phyloP scores from a whole-genome alignment of 805 yeast genomes.

The Nakazawaea sp. region DNA sequence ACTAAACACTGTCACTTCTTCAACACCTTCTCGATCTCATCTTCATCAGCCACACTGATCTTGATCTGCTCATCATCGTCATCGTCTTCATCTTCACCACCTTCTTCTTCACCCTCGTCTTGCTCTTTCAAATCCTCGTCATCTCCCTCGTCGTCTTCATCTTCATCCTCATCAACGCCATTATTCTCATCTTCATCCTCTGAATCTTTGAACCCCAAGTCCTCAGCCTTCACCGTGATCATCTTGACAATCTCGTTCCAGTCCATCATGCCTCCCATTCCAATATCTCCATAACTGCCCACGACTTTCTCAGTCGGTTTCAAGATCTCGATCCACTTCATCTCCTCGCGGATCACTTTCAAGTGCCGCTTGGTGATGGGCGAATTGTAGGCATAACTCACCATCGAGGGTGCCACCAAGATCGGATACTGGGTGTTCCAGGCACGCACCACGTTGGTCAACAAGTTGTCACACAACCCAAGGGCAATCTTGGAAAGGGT shows the following conservation, averaged over 20 bases:
- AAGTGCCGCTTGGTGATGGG: conserved; percentile 48
- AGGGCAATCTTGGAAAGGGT: conserved; percentile 49
- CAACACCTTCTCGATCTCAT: conserved; percentile 16
- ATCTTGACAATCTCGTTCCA: conserved; percentile 56
- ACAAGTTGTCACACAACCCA: conserved; percentile 51
- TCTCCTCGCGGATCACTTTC: conserved; percentile 46
- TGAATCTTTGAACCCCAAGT: conserved; percentile 41
- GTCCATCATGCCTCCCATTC: conserved; percentile 67
- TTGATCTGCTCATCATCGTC: conserved; percentile 15
- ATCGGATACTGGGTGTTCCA: conserved; percentile 57
- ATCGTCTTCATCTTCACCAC: conserved; percentile 17
- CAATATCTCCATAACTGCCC: conserved; percentile 52
- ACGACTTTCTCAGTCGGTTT: conserved; percentile 56
- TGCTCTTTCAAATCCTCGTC: conserved; percentile 22
- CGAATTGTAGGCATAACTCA: conserved; percentile 51
- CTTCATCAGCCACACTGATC: conserved; percentile 25
- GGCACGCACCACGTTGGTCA: conserved; percentile 52
- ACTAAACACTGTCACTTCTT: conserved; percentile 3
- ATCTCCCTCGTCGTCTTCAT: conserved; percentile 24
- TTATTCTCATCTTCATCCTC: conserved; percentile 49
- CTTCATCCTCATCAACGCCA: conserved; percentile 28
- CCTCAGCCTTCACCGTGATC: conserved; percentile 33
- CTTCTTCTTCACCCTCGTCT: conserved; percentile 19
- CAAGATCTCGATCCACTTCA: conserved; percentile 56
- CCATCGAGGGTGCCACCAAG: conserved; percentile 55